Conservation (phyloP, 73 alveolate genomes). For the Paramecium sonneborni region DNA sequence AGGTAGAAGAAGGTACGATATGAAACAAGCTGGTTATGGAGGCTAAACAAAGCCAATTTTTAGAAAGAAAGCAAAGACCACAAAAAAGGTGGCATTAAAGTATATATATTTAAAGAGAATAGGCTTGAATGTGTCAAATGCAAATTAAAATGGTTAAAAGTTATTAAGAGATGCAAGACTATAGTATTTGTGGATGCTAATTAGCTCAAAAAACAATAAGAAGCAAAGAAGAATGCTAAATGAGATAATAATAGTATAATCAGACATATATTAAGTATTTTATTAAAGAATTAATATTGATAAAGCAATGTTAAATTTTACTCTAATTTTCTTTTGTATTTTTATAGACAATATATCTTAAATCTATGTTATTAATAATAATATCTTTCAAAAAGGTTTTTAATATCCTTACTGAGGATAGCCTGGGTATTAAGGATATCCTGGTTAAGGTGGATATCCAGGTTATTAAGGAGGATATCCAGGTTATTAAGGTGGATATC, state of each 20-base stretch:
- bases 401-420: constrained; percentile 4
- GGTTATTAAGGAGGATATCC: constrained; percentile 22
- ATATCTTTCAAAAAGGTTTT: background rate
- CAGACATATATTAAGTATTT: background rate
- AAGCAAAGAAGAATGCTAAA: constrained; percentile 39
- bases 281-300: background rate
- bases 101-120: background rate
- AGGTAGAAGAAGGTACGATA: constrained; percentile 96
- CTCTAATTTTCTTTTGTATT: background rate
- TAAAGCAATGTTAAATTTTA: background rate
- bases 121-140: constrained; percentile 92
- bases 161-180: constrained; percentile 96
- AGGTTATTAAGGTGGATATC: constrained; percentile 7
- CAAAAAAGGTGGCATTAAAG: constrained; percentile 95
- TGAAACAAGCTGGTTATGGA: constrained; percentile 95
- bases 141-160: constrained; percentile 86
- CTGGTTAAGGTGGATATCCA: constrained; percentile 27
- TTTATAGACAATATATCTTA: too few species aligned
- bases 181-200: constrained; percentile 87
- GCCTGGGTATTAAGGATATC: background rate
- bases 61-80: constrained; percentile 97
- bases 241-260: background rate
- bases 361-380: background rate
- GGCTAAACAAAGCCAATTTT: constrained; percentile 97
- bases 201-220: constrained; percentile 45